Evolutionary conservation across 257 asterid species (phyloP).

Genomic region (Ophiorrhiza pumila): DNA sequence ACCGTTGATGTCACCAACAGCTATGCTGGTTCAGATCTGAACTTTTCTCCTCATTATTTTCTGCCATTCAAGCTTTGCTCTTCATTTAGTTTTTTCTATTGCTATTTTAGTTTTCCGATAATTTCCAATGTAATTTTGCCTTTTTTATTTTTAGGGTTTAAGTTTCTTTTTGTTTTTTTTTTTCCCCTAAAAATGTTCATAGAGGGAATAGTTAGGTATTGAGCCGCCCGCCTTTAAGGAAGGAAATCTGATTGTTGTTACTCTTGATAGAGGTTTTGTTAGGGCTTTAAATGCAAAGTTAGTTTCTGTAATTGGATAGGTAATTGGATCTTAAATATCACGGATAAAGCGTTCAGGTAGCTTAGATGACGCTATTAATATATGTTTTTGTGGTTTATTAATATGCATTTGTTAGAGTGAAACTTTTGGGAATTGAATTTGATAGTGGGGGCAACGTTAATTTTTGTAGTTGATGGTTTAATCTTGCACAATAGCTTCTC

Average conservation of each 20-base stretch:
- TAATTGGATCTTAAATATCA: not conserved
- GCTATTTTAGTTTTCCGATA: not conserved
- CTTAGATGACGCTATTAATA: not conserved
- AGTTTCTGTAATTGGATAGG: no score
- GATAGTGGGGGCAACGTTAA: no score
- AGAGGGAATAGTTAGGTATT: not conserved
- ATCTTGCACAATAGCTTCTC: not conserved
- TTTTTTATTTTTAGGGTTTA: constrained; percentile 8
- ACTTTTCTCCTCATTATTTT: not conserved
- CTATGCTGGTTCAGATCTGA: constrained; percentile 91
- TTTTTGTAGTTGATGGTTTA: no score
- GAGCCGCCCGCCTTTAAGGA: not conserved
- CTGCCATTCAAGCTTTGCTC: not conserved
- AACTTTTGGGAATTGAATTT: no score
- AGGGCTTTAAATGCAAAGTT: no score
- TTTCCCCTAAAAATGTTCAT: not conserved
- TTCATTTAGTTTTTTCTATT: not conserved
- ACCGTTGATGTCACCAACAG: constrained; percentile 93
- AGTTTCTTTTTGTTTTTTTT: not conserved
- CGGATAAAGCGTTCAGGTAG: not conserved
- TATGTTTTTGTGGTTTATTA: not conserved
- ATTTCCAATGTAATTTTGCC: not conserved
- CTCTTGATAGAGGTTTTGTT: no score
- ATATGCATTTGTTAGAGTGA: not conserved
- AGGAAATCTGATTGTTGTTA: not conserved